phyloP scores from a whole-genome alignment of 1,284 basidiomycete species.

The Trichosporon asahii region DNA sequence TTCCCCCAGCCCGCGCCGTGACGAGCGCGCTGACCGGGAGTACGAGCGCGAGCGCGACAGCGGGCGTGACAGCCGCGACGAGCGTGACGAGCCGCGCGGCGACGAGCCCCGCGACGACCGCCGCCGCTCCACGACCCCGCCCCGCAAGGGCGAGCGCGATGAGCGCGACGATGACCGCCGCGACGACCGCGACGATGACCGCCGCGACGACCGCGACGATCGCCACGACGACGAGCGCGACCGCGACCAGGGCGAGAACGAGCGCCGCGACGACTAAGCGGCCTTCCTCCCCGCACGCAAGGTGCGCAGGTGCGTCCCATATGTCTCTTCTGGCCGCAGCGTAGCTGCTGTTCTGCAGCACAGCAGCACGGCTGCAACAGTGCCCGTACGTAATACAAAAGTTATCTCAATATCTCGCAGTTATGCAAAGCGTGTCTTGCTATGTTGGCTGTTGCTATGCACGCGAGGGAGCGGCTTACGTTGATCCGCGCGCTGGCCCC shows the following conservation, averaged over 20 bases:
- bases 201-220: slow-evolving; percentile 12
- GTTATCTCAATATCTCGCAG: background rate
- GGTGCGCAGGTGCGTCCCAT: slow-evolving; percentile 1
- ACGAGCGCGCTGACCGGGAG: slow-evolving; percentile 29
- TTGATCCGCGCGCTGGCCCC: background rate
- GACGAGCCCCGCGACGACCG: slow-evolving; percentile 7
- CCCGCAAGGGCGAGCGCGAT: slow-evolving; percentile 26
- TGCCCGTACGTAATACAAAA: background rate
- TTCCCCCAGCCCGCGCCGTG: slow-evolving; percentile 33
- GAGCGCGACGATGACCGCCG: slow-evolving; percentile 28
- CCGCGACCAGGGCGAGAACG: slow-evolving; percentile 19
- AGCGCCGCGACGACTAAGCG: slow-evolving; percentile 25
- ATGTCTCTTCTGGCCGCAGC: background rate
- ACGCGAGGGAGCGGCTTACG: background rate
- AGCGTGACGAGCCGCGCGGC: slow-evolving; percentile 26
- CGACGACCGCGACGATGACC: slow-evolving; percentile 6
- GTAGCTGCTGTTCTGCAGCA: too few relatives aligned
- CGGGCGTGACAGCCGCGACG: slow-evolving; percentile 33
- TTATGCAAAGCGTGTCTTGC: background rate
- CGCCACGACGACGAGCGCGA: slow-evolving; percentile 12
- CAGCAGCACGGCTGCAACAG: background rate
- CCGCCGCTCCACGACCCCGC: slow-evolving; percentile 22
- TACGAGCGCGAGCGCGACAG: slow-evolving; percentile 31
- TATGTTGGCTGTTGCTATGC: too few relatives aligned
- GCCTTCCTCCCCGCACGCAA: background rate